Evolutionary conservation across 805 yeast species (phyloP), one percentile per base, ranked within the genome.

Genomic region (Starmerella floris): DNA sequence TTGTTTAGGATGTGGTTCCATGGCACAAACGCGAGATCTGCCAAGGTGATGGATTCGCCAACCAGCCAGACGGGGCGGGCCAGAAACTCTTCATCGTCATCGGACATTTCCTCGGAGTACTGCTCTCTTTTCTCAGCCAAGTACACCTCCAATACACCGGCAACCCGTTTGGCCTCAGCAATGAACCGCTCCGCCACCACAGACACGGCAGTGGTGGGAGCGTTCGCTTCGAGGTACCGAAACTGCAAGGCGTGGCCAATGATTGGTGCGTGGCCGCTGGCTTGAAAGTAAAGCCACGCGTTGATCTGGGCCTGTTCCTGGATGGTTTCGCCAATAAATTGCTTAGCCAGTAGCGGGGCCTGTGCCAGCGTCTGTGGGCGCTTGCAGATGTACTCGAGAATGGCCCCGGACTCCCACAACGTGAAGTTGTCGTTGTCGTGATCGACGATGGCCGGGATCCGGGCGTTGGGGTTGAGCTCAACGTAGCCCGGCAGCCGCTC

Each of bases 261-360:
- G 94, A 87, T 87, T n/a, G 96, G 95, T 0, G 96, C 94, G 59
- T 85, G 96, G 5, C 97, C 96, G 4, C 93, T 80, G 2, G 95
- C 84, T 63, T 87, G 97, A 68, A 87, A 87, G 57, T 83, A 87
- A 30, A 88, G 68, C 95, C 96, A 87, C 5, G 85, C 74, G 46
- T 76, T 71, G 44, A 87, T 83, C 59, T 80, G 88, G 3, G 87
- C 70, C 64, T 84, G 95, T 50, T 83, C 94, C 13, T 74, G 68
- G 41, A 79, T 59, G 56, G 79, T 79, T 41, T 74, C 77, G 84
- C 94, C 88, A 41, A 84, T 70, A 23, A 76, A 73, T 35, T 38
- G 51, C 13, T 40, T 67, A 43, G 48, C 55, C 43, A 66, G 71
- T 17, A 17, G 26, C 11, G 45, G 43, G 49, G 79, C 83, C 55